Conservation (phyloP, 176 grass and related monocot species). For the Carex kokanica region DNA sequence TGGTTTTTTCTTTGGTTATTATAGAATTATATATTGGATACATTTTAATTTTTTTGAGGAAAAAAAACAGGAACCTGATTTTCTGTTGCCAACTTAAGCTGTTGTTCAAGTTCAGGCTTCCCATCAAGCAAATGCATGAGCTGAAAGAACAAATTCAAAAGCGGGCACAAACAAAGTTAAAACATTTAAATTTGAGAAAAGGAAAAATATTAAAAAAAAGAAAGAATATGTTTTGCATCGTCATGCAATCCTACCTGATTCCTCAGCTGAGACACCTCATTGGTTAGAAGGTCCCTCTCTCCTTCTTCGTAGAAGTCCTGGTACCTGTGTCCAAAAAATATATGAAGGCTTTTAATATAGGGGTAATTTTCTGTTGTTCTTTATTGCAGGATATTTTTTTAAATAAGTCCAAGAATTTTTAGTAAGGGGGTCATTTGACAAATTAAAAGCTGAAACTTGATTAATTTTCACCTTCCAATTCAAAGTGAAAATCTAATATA, state of each 20-base stretch:
- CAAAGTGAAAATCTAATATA: slow-evolving; percentile 10
- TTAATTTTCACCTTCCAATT: not conserved
- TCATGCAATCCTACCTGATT: slow-evolving; percentile 52
- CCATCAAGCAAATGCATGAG: slow-evolving; percentile 55
- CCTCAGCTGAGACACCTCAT: slow-evolving; percentile 70
- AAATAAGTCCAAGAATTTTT: not conserved
- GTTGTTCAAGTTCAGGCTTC: slow-evolving; percentile 40
- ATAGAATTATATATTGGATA: not conserved
- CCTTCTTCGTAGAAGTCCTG: slow-evolving; percentile 74
- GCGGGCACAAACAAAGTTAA: not conserved
- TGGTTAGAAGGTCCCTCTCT: slow-evolving; percentile 69
- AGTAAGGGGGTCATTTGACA: not conserved
- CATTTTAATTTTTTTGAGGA: not conserved
- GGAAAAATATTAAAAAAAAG: not conserved
- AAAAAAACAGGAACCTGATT: slow-evolving; percentile 42
- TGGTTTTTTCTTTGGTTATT: not conserved
- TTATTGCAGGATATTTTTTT: not conserved
- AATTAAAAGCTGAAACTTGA: not conserved
- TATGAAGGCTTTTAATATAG: not conserved
- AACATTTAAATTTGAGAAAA: slow-evolving; percentile 2
- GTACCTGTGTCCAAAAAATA: slow-evolving; percentile 46
- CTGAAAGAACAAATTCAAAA: slow-evolving; percentile 44
- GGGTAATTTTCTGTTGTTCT: not conserved
- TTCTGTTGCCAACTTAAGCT: slow-evolving; percentile 33
- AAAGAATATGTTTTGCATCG: not conserved